Conservation (phyloP, 768 basidiomycete species). For the Hydnomerulius pinastri region DNA sequence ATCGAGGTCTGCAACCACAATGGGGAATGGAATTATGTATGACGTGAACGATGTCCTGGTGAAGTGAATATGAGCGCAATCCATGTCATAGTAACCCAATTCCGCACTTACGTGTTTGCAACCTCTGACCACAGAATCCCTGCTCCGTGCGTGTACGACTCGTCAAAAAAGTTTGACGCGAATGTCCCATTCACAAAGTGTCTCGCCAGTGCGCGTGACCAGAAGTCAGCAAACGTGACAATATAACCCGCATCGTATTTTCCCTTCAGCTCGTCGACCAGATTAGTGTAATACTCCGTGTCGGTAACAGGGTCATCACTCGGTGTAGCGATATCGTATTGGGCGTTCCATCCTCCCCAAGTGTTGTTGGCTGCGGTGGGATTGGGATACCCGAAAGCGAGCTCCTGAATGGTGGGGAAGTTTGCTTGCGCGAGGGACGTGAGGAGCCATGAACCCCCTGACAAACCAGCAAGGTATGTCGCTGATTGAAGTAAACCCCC, state of each 20-base stretch:
- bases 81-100: background rate
- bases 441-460: slow-evolving; percentile 43
- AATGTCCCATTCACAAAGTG: slow-evolving; percentile 44
- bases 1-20: slow-evolving; percentile 32
- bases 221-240: slow-evolving; percentile 33
- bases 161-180: slow-evolving; percentile 28
- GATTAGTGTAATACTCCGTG: slow-evolving; percentile 12
- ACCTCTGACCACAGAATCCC: slow-evolving; percentile 38
- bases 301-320: slow-evolving; percentile 18
- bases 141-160: slow-evolving; percentile 34
- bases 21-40: slow-evolving; percentile 41
- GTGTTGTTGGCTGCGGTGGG: slow-evolving; percentile 15
- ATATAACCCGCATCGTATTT: slow-evolving; percentile 32
- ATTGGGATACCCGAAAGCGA: slow-evolving; percentile 34
- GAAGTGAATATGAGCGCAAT: background rate
- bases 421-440: slow-evolving; percentile 44
- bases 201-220: slow-evolving; percentile 29
- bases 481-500: slow-evolving; percentile 57
- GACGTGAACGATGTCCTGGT: slow-evolving; percentile 34
- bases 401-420: slow-evolving; percentile 41
- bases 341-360: slow-evolving; percentile 38
- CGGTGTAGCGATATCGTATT: slow-evolving; percentile 21
- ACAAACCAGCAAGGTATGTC: slow-evolving; percentile 54
- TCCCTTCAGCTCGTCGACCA: slow-evolving; percentile 30
- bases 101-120: slow-evolving; percentile 31